Evolutionary conservation across 768 basidiomycete species (phyloP).

Genomic region (Lepiota brunneoincarnata): DNA sequence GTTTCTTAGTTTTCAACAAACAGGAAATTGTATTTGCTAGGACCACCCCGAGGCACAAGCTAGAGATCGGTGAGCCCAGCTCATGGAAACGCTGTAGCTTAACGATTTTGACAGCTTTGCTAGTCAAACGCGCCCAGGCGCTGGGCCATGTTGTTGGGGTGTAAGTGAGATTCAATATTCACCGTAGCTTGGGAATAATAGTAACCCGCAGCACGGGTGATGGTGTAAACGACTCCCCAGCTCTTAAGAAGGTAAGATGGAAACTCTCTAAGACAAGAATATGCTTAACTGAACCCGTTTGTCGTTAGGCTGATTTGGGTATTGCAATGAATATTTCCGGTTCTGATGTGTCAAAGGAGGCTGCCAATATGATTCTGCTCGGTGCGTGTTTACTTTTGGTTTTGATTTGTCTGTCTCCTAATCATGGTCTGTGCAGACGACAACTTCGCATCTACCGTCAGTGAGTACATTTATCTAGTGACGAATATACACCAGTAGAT

Average conservation of each 20-base stretch:
- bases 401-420: not conserved
- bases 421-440: constrained; percentile 41
- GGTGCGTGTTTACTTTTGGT: constrained; percentile 30
- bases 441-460: constrained; percentile 72
- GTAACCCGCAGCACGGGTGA: constrained; percentile 54
- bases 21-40: constrained; percentile 71
- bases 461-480: constrained; percentile 33
- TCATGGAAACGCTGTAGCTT: not conserved
- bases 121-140: constrained; percentile 70
- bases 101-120: not conserved
- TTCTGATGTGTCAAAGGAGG: constrained; percentile 73
- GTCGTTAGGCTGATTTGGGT: constrained; percentile 58
- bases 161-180: constrained; percentile 33
- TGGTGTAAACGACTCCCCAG: constrained; percentile 72
- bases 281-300: not conserved
- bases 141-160: constrained; percentile 72
- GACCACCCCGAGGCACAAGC: constrained; percentile 70
- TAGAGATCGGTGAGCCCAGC: constrained; percentile 56
- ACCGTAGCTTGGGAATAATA: not conserved
- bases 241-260: constrained; percentile 50
- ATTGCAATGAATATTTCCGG: constrained; percentile 78
- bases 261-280: not conserved
- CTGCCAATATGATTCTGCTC: constrained; percentile 71
- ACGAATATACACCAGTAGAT: not conserved
- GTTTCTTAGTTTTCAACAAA: constrained; percentile 55